A percentile compares a stretch with the other conserved stretches of the same genome.
phyloP scores from a whole-genome alignment of 306 rosid genomes.

The Notholithocarpus densiflorus region DNA sequence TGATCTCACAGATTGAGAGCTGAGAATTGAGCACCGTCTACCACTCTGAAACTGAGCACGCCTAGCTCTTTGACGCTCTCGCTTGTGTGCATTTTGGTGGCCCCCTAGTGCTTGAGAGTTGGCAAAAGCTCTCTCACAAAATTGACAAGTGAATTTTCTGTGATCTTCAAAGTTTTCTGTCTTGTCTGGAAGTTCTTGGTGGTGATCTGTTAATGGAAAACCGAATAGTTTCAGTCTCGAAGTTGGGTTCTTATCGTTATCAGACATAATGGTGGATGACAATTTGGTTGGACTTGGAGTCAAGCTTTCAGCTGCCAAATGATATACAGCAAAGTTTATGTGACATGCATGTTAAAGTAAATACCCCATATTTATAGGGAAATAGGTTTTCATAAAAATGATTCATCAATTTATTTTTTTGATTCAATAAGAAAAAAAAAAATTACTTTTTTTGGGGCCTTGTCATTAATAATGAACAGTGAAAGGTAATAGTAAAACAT shows the following conservation, averaged over 20 bases:
- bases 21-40: slow-evolving; percentile 5
- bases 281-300: neutral
- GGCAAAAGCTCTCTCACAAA: slow-evolving; percentile 49
- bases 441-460: neutral
- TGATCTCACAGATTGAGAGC: slow-evolving; percentile 24
- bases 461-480: neutral
- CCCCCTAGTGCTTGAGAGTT: slow-evolving; percentile 77
- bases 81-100: slow-evolving; percentile 80
- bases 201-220: slow-evolving; percentile 43
- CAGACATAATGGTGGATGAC: slow-evolving; percentile 23
- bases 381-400: too few relatives aligned
- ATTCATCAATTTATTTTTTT: neutral
- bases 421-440: neutral
- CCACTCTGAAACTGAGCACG: slow-evolving; percentile 34
- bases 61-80: slow-evolving; percentile 62
- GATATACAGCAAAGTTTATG: neutral
- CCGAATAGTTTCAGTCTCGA: slow-evolving; percentile 53
- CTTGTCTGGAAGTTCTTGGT: slow-evolving; percentile 20
- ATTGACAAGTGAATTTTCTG: slow-evolving; percentile 59
- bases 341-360: neutral
- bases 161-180: slow-evolving; percentile 18
- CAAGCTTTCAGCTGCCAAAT: neutral
- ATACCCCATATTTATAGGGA: neutral
- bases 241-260: slow-evolving; percentile 19
- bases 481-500: too few relatives aligned